Evolutionary conservation across 2,329 filamentous ascomycete species (phyloP), one percentile per base, ranked within the genome.

Genomic region (Nannizziopsis arthrosporioides): DNA sequence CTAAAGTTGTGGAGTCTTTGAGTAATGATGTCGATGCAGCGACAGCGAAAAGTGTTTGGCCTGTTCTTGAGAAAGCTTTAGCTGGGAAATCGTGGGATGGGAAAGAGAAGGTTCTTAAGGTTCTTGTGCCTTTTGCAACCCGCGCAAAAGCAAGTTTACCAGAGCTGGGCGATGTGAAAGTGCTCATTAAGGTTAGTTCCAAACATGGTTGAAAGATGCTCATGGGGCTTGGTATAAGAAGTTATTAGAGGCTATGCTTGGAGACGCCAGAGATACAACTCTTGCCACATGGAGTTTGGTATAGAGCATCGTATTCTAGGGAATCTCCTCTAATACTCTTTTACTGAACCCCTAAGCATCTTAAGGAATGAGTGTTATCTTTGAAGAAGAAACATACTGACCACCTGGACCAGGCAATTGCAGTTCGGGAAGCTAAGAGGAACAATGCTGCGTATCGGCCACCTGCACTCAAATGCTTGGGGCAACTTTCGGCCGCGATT

Each of bases 11-110:
- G 10, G 19, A 31, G 18, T 44, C 35, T 2, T 17, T 47, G 9
- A 42, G 45, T 32, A 48, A 47, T 12, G 22, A 44, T 19, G 30
- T 48, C 8, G 27, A 44, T 41, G 31, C 30, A 22, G 32, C 47
- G 2, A 35, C 40, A 2, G 44, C 47, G 6, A 44, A 19, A n/a
- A n/a, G 31, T 12, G 71, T 95, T 17, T 98, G 90, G 90, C 85
- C 85, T 0, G 77, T 82, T 1, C 73, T 94, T 42, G 86, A 95
- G 54, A 86, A 84, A 59, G 80, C 85, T 1, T 68, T 96, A 36
- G 77, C 80, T 2, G 80, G 94, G 10, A 96, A 95, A 73, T 94
- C 89, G 0, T 98, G 94, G 73, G 76, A 84, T 0, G 87, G 87
- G 17, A 98, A 98, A 62, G 88, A 95, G 66, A 81, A 80, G 55